Evolutionary conservation across 2,329 filamentous ascomycete genomes (phyloP), one percentile per base, ranked within the genome.

Genomic region (Xylaria sp.): DNA sequence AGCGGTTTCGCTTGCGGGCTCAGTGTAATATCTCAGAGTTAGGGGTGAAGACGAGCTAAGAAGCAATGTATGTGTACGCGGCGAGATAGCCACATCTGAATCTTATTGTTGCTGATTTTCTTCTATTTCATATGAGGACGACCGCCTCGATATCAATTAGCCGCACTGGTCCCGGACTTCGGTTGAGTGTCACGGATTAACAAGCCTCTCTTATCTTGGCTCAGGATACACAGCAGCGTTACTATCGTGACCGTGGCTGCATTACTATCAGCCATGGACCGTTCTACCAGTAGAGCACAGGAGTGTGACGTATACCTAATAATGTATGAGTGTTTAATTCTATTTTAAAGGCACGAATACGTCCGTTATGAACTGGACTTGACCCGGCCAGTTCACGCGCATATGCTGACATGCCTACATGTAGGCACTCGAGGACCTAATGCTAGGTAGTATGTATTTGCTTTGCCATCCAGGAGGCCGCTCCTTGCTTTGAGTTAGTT

Each of bases 221-320:
- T 28, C 33, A 25, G 59, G 52, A 31, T 41, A 60, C 60, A 54
- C 60, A 18, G 23, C 60, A 12, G 43, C 51, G 25, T 48, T 49
- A 49, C 31, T 57, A n/a, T 23, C 52, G 51, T 62, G 54, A 15
- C 31, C 31, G 60, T 60, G 67, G 64, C 57, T 62, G 64, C 57
- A 57, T 60, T n/a, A 52, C 58, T 51, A 33, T 62, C 49, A 66
- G 69, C 63, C 46, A 69, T 63, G 31, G 66, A 51, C 63, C 61
- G 66, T 61, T 71, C 69, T 69, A n/a, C n/a, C n/a, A n/a, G n/a
- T n/a, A 67, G 69, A 71, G 52, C 63, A 48, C 23, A 36, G 49
- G 25, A 51, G 31, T 43, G 36, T 48, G 13, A 57, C 33, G 39
- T 36, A 46, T 28, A 28, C 28, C 6, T 5, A 28, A 28, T 5